These are phyloP conservation scores for Rhizopogon salebrosus DNA, from an alignment of 768 basidiomycete genomes.

Conservation along the genomic window DNA sequence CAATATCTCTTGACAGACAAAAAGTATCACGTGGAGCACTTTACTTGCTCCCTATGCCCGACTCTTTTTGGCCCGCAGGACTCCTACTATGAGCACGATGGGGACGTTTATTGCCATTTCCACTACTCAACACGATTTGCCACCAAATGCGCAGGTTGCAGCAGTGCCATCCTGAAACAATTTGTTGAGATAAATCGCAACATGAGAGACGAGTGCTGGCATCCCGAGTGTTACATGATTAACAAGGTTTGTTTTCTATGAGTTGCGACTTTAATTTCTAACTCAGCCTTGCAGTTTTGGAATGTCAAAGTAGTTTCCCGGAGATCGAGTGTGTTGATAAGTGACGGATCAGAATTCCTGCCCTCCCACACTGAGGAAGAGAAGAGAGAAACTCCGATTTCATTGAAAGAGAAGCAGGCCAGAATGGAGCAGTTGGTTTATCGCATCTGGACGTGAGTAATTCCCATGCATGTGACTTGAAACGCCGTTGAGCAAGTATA, in stretches of 20 bases:
- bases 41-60: constrained; percentile 95
- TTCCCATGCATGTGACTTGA: constrained; percentile 1
- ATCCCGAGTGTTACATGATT: constrained; percentile 99
- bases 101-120: constrained; percentile 98
- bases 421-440: constrained; percentile 97
- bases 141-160: constrained; percentile 97
- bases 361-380: constrained; percentile 75
- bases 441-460: constrained; percentile 94
- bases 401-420: constrained; percentile 85
- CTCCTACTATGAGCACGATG: constrained; percentile 98
- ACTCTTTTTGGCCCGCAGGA: constrained; percentile 97
- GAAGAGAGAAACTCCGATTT: constrained; percentile 63
- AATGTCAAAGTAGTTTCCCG: constrained; percentile 90
- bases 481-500: constrained; percentile 6
- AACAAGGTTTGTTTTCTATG: constrained; percentile 68
- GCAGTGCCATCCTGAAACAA: constrained; percentile 95
- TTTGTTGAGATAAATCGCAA: constrained; percentile 99
- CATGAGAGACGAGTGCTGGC: constrained; percentile 98
- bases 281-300: constrained; percentile 70
- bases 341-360: constrained; percentile 46
- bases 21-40: constrained; percentile 99
- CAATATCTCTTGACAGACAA: constrained; percentile 56
- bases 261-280: constrained; percentile 7
- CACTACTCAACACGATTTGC: constrained; percentile 99
- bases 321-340: constrained; percentile 57